These are phyloP conservation scores for Coemansia sp. DNA, from an alignment of 192 early-diverging fungal genomes.

Conservation along the genomic window DNA sequence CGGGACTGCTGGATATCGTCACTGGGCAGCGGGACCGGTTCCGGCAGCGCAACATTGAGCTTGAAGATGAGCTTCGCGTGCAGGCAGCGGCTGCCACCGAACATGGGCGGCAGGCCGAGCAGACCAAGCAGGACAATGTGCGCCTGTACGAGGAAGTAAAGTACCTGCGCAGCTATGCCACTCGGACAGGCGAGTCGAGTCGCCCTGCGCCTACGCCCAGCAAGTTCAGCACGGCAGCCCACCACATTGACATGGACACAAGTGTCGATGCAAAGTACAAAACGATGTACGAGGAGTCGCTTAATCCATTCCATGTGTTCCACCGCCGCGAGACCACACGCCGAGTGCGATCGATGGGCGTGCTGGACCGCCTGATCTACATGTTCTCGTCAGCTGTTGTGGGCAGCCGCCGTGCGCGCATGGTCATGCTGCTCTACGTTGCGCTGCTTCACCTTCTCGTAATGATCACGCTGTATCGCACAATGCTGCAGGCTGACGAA, in stretches of 20 bases:
- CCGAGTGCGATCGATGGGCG: constrained; percentile 70
- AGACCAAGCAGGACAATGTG: constrained; percentile 78
- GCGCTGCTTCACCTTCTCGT: constrained; percentile 77
- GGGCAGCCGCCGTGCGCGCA: constrained; percentile 34
- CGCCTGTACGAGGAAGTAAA: constrained; percentile 88
- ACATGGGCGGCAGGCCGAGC: constrained; percentile 63
- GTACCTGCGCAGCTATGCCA: constrained; percentile 76
- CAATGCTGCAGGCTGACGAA: constrained; percentile 21
- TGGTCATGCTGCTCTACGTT: constrained; percentile 13
- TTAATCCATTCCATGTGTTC: constrained; percentile 90
- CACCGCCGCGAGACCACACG: constrained; percentile 70
- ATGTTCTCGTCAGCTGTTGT: constrained; percentile 44
- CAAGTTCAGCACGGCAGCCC: constrained; percentile 22
- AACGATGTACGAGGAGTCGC: constrained; percentile 78
- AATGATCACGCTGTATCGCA: constrained; percentile 64
- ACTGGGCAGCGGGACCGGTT: constrained; percentile 88
- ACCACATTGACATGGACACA: constrained; percentile 25
- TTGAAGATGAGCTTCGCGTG: constrained; percentile 70
- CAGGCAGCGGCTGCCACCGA: constrained; percentile 55
- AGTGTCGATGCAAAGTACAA: constrained; percentile 67
- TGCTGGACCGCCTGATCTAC: constrained; percentile 67
- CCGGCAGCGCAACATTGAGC: constrained; percentile 80
- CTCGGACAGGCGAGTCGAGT: constrained; percentile 17
- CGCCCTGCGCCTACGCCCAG: constrained; percentile 29
- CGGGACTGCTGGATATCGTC: constrained; percentile 72